Evolutionary conservation across 2,329 filamentous ascomycete genomes (phyloP).

Genomic region (Coniochaeta ligniaria): DNA sequence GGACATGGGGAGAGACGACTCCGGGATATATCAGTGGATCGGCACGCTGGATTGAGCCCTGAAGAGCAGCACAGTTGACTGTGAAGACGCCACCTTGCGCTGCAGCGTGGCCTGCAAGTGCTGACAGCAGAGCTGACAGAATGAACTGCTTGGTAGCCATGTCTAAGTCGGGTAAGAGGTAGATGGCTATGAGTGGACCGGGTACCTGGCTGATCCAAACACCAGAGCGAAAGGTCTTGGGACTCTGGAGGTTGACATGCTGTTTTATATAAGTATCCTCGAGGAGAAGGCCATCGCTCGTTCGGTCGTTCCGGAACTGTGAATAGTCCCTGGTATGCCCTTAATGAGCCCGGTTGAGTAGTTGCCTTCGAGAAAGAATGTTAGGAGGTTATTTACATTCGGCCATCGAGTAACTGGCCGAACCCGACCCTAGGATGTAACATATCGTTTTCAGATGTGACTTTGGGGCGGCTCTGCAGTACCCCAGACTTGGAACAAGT

Average conservation of each 20-base stretch:
- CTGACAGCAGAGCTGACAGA: not conserved
- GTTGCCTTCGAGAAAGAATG: too few species aligned
- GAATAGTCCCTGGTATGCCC: not conserved
- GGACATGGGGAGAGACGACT: not conserved
- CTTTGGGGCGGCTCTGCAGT: not conserved
- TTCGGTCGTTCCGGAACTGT: not conserved
- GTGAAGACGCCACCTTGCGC: slow-evolving; percentile 1
- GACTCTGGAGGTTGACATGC: not conserved
- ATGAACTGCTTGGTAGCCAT: not conserved
- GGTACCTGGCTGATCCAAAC: not conserved
- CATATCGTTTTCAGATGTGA: not conserved
- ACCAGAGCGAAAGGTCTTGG: not conserved
- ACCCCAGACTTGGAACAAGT: not conserved
- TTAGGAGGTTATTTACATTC: not conserved
- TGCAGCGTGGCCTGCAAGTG: not conserved
- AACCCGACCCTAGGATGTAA: not conserved
- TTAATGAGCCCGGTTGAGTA: too few species aligned
- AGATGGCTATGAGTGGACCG: not conserved
- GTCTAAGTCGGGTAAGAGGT: not conserved
- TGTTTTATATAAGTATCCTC: not conserved
- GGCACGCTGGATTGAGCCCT: slow-evolving; percentile 1
- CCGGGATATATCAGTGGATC: slow-evolving; percentile 1
- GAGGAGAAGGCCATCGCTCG: not conserved
- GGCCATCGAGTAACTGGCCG: not conserved
- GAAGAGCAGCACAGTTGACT: not conserved